A percentile compares a stretch with the other conserved stretches of the same genome.
These are phyloP conservation scores for Tolypocladium ovalisporum DNA, from an alignment of 2,329 filamentous ascomycete genomes.

Conservation along the genomic window DNA sequence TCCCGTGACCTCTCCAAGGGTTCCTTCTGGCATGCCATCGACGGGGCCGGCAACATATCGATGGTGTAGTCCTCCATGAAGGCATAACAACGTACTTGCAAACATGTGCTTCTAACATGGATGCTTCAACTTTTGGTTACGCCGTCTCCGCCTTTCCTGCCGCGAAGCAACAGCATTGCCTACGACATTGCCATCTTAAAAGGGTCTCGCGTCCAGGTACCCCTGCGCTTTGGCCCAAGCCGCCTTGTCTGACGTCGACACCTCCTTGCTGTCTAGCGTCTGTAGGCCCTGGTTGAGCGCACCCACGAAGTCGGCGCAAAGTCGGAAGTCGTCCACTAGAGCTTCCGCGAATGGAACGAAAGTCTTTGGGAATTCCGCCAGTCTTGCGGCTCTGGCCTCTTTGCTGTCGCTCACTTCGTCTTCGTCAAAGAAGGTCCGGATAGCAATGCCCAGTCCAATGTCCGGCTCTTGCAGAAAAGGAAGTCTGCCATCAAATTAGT, in stretches of 20 bases:
- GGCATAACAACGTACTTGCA: not conserved
- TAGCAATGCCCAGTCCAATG: slow-evolving; percentile 65
- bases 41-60: not conserved
- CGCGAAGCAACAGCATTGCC: not conserved
- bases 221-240: slow-evolving; percentile 44
- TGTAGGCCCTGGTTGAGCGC: slow-evolving; percentile 48
- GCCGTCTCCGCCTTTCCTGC: not conserved
- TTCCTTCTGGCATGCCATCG: not conserved
- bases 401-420: slow-evolving; percentile 46
- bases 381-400: slow-evolving; percentile 32
- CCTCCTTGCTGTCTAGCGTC: slow-evolving; percentile 35
- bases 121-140: not conserved
- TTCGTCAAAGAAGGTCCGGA: slow-evolving; percentile 71
- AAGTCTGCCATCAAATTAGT: slow-evolving; percentile 30
- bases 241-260: slow-evolving; percentile 34
- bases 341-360: slow-evolving; percentile 50
- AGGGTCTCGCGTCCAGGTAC: slow-evolving; percentile 37
- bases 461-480: slow-evolving; percentile 62
- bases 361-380: slow-evolving; percentile 37
- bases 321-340: slow-evolving; percentile 48
- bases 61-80: not conserved
- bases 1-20: not conserved
- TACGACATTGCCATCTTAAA: slow-evolving; percentile 13
- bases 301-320: slow-evolving; percentile 46
- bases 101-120: not conserved